Evolutionary conservation across 495 filamentous ascomycete species (phyloP).

Genomic region (Penicillium salamii): DNA sequence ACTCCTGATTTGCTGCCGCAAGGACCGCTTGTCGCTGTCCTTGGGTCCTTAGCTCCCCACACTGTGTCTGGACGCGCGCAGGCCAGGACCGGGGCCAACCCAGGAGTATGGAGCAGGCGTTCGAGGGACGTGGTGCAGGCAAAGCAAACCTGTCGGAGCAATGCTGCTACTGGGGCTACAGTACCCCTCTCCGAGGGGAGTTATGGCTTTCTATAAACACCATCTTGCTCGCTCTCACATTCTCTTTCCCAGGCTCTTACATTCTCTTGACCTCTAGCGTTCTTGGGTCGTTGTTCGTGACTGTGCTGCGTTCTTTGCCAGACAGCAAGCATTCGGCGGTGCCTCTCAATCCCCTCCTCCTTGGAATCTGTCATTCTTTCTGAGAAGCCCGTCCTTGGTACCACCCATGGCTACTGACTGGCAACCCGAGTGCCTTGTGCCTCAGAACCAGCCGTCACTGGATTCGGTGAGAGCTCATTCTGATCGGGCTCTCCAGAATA

Average conservation of each 20-base stretch:
- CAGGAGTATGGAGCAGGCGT: constrained; percentile 37
- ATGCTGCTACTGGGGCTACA: constrained; percentile 39
- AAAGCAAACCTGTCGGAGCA: constrained; percentile 38
- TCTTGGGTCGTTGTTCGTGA: constrained; percentile 36
- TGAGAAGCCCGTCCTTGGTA: constrained; percentile 43
- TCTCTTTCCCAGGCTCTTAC: constrained; percentile 55
- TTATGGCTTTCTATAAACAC: constrained; percentile 50
- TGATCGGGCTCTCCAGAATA: constrained; percentile 46
- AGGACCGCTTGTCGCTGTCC: constrained; percentile 30
- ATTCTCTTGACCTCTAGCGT: constrained; percentile 46
- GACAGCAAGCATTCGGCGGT: constrained; percentile 43
- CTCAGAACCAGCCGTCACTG: constrained; percentile 41
- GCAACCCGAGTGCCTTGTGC: constrained; percentile 44
- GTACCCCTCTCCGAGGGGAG: constrained; percentile 34
- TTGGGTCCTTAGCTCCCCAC: constrained; percentile 21
- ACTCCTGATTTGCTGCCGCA: constrained; percentile 46
- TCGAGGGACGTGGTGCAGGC: constrained; percentile 39
- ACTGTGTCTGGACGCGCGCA: constrained; percentile 33
- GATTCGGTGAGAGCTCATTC: constrained; percentile 40
- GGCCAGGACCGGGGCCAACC: constrained; percentile 29
- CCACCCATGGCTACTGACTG: constrained; percentile 49
- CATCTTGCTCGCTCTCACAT: constrained; percentile 53
- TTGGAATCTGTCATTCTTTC: constrained; percentile 55
- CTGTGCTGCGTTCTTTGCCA: constrained; percentile 44
- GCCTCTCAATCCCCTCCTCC: constrained; percentile 32